Base-by-base conservation (phyloP, 345 rosid genomes). In the Acer yangbiense region DNA sequence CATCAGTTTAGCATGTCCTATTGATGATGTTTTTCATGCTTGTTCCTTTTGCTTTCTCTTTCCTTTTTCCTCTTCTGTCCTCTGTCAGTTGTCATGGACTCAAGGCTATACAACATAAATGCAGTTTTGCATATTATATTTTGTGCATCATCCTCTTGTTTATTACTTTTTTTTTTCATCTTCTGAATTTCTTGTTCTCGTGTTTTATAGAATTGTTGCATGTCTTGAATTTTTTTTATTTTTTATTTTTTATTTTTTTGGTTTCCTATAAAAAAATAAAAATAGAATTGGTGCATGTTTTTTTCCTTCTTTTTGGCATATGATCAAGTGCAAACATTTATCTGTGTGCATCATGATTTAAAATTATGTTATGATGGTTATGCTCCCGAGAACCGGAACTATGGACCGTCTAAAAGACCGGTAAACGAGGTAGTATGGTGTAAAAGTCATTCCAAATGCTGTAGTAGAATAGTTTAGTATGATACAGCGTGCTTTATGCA, bases 21-120 rank as follows among this genome's bases (percentile, higher is more conserved):
- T 69, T 65, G 9, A 46, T 23, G 55, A 11, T 69, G 35, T 62
- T 69, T 3, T 46, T 32, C 67, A n/a, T 43, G 32, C 72, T 52
- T 69, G 12, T 25, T 76, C 1, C 8, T 39, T 1, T 65, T 73
- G 4, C 64, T 18, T 55, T 68, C 62, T 64, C 52, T 57, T 71
- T 75, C 17, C n/a, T 68, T 20, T 67, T 70, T 32, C 76, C 52
- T 68, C 32, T 52, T 65, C 55, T 12, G 58, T 63, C n/a, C 23
- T 74, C 67, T 52, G 44, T 44, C 60, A 17, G 43, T 35, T 4
- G 39, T 35, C 39, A 32, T 58, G 10, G 35, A 32, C 0, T 73
- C 74, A 23, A n/a, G 71, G 58, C 9, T 48, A 29, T n/a, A 29
- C 46, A n/a, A 20, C 35, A 65, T 29, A 25, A 23, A 20, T 3